Evolutionary conservation across 164 flowering plant species (phyloP), one percentile per base, ranked within the genome.

Genomic region (Sedum album): DNA sequence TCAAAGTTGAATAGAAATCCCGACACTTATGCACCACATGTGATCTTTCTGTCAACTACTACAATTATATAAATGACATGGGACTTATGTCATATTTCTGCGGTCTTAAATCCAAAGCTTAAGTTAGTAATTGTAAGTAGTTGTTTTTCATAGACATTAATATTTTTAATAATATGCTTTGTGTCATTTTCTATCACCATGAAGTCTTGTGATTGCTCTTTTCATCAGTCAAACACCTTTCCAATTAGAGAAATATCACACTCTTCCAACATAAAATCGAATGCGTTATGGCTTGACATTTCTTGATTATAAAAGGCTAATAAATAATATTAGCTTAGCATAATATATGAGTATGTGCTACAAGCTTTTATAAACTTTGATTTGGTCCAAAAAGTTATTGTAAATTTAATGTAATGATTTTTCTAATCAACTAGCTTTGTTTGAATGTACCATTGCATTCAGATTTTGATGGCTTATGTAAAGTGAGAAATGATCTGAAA

Each of bases 11-110:
- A 26, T 57, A 57, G 33, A 57, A 9, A 57, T 11, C 62, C 23
- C 28, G 31, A 30, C 31, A 26, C 26, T 57, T 57, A 30, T 55
- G 30, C 57, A 49, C 31, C 31, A 10, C 61, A 55, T 55, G 30
- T 55, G 61, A 5, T 55, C 61, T 23, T 26, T 55, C 61, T 55
- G 61, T 55, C 61, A 55, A 26, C 2, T 31, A 55, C 26, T 26
- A 26, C 57, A 20, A 49, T 49, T 55, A 51, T 51, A 39, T 51
- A 20, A n/a, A 51, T 51, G 31, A 55, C 18, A 23, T 55, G 17
- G 26, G 62, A 57, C 62, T 57, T 57, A 28, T 57, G 62, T 13
- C 62, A 57, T 57, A 26, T 57, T 57, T 28, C 6, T 57, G 20
- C 28, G 33, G 62, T 57, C 62, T 23, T 26, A 28, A 28, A 13